Percentiles rank a stretch among this genome's conserved stretches.
phyloP scores from a whole-genome alignment of 73 alveolate species.

The Symbiodinium pilosum region DNA sequence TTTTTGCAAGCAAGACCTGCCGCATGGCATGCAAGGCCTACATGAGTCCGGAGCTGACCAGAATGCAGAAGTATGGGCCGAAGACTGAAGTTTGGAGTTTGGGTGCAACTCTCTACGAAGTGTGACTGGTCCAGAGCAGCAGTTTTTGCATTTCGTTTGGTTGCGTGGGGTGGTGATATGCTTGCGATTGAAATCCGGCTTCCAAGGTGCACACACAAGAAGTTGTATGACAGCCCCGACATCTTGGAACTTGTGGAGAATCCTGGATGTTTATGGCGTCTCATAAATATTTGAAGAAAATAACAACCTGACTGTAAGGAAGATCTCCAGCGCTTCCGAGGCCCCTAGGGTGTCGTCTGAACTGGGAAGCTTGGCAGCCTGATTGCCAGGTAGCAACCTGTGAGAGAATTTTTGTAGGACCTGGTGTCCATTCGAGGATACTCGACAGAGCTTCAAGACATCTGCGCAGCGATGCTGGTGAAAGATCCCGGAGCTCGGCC shows the following conservation, averaged over 20 bases:
- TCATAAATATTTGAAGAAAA: not conserved
- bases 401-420: no score
- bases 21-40: conserved; percentile 26
- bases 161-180: not conserved
- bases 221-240: conserved; percentile 58
- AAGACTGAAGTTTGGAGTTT: conserved; percentile 88
- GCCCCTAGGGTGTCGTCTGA: conserved; percentile 46
- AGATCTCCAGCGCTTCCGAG: conserved; percentile 67
- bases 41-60: conserved; percentile 88
- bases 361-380: conserved; percentile 14
- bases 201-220: conserved; percentile 54
- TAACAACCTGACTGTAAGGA: not conserved
- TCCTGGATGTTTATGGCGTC: not conserved
- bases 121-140: conserved; percentile 13
- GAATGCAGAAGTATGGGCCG: conserved; percentile 80
- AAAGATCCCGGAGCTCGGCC: conserved; percentile 66
- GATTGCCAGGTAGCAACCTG: not conserved
- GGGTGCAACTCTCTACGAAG: conserved; percentile 79
- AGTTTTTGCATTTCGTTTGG: not conserved
- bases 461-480: conserved; percentile 73
- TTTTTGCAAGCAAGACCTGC: not conserved
- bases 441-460: conserved; percentile 34
- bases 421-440: conserved; percentile 22
- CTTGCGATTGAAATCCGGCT: not conserved
- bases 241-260: conserved; percentile 46